phyloP scores from a whole-genome alignment of 192 early-diverging fungal species.

The Lunasporangiospora selenospora region DNA sequence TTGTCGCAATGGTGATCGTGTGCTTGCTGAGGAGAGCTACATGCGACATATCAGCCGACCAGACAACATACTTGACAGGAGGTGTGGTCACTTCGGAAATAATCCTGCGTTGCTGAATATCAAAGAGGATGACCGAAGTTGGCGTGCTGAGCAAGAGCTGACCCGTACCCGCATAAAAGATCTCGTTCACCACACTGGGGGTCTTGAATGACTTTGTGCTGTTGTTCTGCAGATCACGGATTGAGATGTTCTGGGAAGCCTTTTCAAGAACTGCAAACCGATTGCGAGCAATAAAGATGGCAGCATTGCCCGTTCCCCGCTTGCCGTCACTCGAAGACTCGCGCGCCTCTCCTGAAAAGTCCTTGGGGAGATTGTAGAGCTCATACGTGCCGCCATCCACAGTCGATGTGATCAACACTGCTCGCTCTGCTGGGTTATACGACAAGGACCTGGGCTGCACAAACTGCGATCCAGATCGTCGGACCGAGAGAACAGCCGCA shows the following conservation, averaged over 20 bases:
- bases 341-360: constrained; percentile 66
- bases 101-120: constrained; percentile 82
- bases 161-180: constrained; percentile 89
- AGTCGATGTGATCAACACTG: constrained; percentile 85
- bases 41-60: constrained; percentile 88
- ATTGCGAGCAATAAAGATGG: constrained; percentile 96
- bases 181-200: constrained; percentile 78
- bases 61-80: constrained; percentile 94
- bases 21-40: constrained; percentile 97
- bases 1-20: constrained; percentile 90
- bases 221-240: constrained; percentile 88
- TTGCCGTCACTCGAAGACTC: constrained; percentile 72
- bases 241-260: constrained; percentile 75
- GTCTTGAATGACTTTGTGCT: constrained; percentile 91
- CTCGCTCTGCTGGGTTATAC: constrained; percentile 94
- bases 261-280: constrained; percentile 97
- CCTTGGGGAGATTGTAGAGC: constrained; percentile 83
- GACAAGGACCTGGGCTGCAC: constrained; percentile 83
- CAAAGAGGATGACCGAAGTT: constrained; percentile 90
- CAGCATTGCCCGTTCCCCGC: constrained; percentile 81
- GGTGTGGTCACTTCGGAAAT: constrained; percentile 81
- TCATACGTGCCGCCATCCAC: constrained; percentile 93
- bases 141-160: constrained; percentile 84
- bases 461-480: constrained; percentile 75
- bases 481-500: constrained; percentile 77